Evolutionary conservation across 345 rosid genomes (phyloP).

Genomic region (Populus euphratica): DNA sequence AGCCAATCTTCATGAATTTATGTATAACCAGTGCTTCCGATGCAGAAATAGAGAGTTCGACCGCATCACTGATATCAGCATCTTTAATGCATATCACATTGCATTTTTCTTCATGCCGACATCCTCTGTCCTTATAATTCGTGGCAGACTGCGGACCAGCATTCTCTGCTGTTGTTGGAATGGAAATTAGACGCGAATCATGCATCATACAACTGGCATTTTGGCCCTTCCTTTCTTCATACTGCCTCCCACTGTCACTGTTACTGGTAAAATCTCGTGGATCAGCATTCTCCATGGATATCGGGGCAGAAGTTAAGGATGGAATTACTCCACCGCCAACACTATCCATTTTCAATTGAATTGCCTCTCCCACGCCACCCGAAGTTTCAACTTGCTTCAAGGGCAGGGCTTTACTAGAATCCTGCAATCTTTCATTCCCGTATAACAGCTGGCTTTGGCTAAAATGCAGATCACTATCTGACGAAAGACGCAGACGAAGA

Average conservation of each 20-base stretch:
- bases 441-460: conserved; percentile 16
- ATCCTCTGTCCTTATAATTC: neutral
- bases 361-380: conserved; percentile 9
- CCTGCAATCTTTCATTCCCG: conserved; percentile 9
- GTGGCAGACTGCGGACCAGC: conserved; percentile 2
- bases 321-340: conserved; percentile 3
- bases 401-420: conserved; percentile 11
- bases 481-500: conserved; percentile 37
- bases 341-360: conserved; percentile 6
- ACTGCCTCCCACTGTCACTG: conserved; percentile 5
- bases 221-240: conserved; percentile 8
- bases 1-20: conserved; percentile 39
- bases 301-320: conserved; percentile 11
- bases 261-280: neutral
- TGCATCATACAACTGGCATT: neutral
- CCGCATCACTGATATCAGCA: conserved; percentile 38
- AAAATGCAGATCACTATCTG: conserved; percentile 27
- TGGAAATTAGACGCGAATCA: conserved; percentile 5
- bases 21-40: conserved; percentile 63
- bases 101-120: conserved; percentile 16
- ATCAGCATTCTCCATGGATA: conserved; percentile 7
- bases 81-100: conserved; percentile 20
- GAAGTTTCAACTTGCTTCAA: conserved; percentile 23
- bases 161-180: conserved; percentile 11
- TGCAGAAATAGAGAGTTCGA: conserved; percentile 64